Evolutionary conservation across 306 rosid species (phyloP), one percentile per base, ranked within the genome.

Genomic region (Citrullus amarus): DNA sequence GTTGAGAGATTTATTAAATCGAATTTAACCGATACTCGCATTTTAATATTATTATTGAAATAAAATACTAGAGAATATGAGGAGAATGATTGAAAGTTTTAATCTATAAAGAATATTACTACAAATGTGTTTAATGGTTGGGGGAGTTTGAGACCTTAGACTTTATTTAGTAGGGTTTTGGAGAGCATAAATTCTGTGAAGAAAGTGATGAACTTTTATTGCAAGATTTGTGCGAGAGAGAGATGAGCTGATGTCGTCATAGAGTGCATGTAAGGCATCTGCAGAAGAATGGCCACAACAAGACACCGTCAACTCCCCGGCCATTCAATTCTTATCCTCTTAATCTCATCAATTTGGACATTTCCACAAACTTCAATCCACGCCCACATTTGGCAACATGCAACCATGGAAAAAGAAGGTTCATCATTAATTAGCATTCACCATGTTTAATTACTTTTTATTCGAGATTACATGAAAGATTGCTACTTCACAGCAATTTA

Each of bases 321-420:
- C 75, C 75, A 22, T 68, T 68, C 75, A 68, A 41, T 68, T 68
- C 75, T 68, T 68, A 68, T 68, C 75, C 16, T 68, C 1, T 68
- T 12, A 10, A 68, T 41, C 9, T 67, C 53, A 67, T 67, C 16
- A 10, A 18, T 68, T 68, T 68, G 75, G 75, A 9, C 15, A 4
- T 68, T 41, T 66, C 1, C 48, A 3, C 9, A 17, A 8, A 0
- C 2, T 66, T 32, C n/a, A 36, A 16, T 15, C 20, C 16, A 36
- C 41, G 22, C 46, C 9, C 22, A 63, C 46, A 34, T 63, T 34
- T 30, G 20, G 11, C 44, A 15, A 63, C 13, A 32, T 63, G 22
- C 46, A 63, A 34, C 8, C 28, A 30, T 61, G 3, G 1, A 5
- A 60, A 3, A 60, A 28, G 18, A 18, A 60, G 28, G 28, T 25